Evolutionary conservation across 1,284 basidiomycete genomes (phyloP).

Genomic region (Pascua guehoae): DNA sequence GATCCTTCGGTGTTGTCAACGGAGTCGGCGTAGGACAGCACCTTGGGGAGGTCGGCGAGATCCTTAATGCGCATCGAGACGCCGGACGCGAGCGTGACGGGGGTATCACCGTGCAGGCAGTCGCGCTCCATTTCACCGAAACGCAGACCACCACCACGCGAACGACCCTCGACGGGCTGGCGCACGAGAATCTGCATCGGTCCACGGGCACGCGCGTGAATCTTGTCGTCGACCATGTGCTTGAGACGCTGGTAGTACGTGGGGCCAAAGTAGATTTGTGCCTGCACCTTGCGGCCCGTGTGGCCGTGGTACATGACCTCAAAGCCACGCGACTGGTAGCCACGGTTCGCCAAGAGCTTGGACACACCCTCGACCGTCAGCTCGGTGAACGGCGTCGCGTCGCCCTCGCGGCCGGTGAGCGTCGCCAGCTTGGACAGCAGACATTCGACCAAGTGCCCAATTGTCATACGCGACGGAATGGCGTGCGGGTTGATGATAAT

Average conservation of each 20-base stretch:
- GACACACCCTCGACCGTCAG: constrained; percentile 96
- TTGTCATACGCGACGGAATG: constrained; percentile 99
- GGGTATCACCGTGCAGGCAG: background rate
- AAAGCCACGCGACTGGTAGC: constrained; percentile 92
- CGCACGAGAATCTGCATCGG: constrained; percentile 97
- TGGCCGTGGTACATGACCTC: constrained; percentile 99
- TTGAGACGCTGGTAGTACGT: constrained; percentile 99
- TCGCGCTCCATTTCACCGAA: constrained; percentile 96
- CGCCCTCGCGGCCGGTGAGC: constrained; percentile 91
- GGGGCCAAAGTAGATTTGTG: constrained; percentile 96
- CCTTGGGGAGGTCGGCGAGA: background rate
- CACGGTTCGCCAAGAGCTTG: constrained; percentile 70
- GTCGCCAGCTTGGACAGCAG: constrained; percentile 94
- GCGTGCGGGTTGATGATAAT: constrained; percentile 99
- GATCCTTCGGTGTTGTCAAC: background rate
- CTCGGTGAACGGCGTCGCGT: constrained; percentile 98
- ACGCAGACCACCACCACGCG: constrained; percentile 95
- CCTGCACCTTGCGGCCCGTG: constrained; percentile 93
- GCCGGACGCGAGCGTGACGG: background rate
- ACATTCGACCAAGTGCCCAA: constrained; percentile 99
- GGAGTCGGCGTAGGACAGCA: background rate
- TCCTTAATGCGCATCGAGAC: background rate
- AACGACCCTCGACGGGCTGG: constrained; percentile 98
- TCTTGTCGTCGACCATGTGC: constrained; percentile 99
- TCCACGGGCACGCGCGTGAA: constrained; percentile 93